Conservation (phyloP, 1,139 yeast species). For the Lizanozyma gosingica region DNA sequence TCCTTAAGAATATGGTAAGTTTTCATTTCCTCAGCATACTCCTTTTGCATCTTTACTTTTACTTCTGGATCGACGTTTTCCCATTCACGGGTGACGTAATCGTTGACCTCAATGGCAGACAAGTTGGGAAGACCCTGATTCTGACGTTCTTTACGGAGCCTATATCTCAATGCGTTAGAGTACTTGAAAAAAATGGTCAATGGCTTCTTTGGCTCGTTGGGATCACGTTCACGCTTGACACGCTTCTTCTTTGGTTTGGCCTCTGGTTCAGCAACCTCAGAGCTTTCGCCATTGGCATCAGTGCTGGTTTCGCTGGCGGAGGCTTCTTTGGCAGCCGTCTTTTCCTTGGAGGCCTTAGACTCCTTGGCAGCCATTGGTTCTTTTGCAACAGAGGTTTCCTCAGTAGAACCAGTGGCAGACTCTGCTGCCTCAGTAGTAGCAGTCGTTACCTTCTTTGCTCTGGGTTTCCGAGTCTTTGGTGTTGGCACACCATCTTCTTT, state of each 20-base stretch:
- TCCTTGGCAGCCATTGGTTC: too few species aligned
- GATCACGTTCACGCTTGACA: constrained; percentile 32
- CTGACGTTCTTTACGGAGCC: constrained; percentile 32
- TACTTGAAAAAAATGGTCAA: constrained; percentile 78
- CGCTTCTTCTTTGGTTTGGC: constrained; percentile 41
- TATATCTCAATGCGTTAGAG: constrained; percentile 35
- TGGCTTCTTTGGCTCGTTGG: constrained; percentile 58
- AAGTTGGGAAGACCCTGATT: constrained; percentile 31
- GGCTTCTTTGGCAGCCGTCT: constrained; percentile 15
- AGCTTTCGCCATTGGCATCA: constrained; percentile 5
- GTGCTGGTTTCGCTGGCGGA: constrained; percentile 8
- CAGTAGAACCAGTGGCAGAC: constrained; percentile 1
- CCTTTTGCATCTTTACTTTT: constrained; percentile 34
- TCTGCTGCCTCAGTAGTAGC: neutral
- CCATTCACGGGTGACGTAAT: constrained; percentile 37
- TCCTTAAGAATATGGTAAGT: constrained; percentile 33
- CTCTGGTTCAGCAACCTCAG: constrained; percentile 10
- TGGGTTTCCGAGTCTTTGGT: neutral
- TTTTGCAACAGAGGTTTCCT: too few species aligned
- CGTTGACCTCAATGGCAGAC: constrained; percentile 37
- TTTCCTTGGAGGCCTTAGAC: constrained; percentile 3
- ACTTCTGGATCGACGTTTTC: constrained; percentile 28
- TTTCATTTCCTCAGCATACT: constrained; percentile 32
- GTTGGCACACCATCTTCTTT: too few species aligned
- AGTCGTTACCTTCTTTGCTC: neutral